These are phyloP conservation scores for Ramularia collo-cygni DNA, from an alignment of 2,329 filamentous ascomycete genomes.

Conservation along the genomic window DNA sequence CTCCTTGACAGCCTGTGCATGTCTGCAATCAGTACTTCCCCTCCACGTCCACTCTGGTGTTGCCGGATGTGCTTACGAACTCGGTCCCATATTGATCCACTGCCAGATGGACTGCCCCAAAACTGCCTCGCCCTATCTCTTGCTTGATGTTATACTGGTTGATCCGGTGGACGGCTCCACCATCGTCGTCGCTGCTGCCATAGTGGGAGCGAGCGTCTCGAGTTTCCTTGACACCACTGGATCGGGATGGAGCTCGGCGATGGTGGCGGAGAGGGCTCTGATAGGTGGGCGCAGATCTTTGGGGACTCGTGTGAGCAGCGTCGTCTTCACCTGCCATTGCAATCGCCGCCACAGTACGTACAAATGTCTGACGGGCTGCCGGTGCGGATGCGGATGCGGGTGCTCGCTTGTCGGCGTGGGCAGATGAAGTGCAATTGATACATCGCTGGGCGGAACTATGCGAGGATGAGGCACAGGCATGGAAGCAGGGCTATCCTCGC, in stretches of 20 bases:
- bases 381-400: constrained; percentile 20
- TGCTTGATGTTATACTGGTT: constrained; percentile 93
- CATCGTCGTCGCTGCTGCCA: constrained; percentile 75
- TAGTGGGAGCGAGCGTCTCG: constrained; percentile 85
- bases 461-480: constrained; percentile 20
- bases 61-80: constrained; percentile 60
- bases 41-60: not conserved
- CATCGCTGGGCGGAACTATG: constrained; percentile 30
- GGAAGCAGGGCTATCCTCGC: constrained; percentile 29
- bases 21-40: constrained; percentile 9
- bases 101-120: constrained; percentile 85
- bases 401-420: constrained; percentile 25
- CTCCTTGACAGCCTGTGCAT: constrained; percentile 78
- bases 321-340: not conserved
- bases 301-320: constrained; percentile 20
- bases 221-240: constrained; percentile 71
- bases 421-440: constrained; percentile 40
- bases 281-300: constrained; percentile 52
- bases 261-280: constrained; percentile 61
- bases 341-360: constrained; percentile 27
- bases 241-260: constrained; percentile 52
- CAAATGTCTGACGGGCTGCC: constrained; percentile 42
- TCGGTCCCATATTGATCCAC: constrained; percentile 85
- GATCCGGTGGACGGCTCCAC: constrained; percentile 73
- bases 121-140: constrained; percentile 95